Evolutionary conservation across 257 asterid species (phyloP).

Genomic region (Solanum microdontum): DNA sequence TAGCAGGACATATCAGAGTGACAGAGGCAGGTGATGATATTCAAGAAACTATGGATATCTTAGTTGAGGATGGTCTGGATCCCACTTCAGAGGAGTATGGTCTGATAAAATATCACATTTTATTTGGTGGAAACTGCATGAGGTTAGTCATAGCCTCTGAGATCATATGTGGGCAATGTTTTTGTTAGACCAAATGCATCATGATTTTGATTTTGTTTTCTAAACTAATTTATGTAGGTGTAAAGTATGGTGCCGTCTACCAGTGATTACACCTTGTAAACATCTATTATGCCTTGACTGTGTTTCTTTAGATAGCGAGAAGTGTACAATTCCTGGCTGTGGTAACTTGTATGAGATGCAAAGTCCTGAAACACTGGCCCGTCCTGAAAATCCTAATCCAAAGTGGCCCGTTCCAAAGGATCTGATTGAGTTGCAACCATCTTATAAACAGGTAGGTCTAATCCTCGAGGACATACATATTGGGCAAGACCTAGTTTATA

Average conservation of each 20-base stretch:
- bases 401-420: conserved; percentile 99
- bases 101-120: conserved; percentile 40
- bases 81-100: conserved; percentile 57
- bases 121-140: conserved; percentile 70
- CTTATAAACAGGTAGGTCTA: conserved; percentile 71
- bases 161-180: conserved; percentile 5
- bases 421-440: conserved; percentile 96
- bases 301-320: conserved; percentile 82
- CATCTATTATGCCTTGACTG: conserved; percentile 89
- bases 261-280: conserved; percentile 86
- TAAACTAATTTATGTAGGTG: conserved; percentile 40
- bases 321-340: conserved; percentile 75
- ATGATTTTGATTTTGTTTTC: conserved; percentile 1
- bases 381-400: conserved; percentile 97
- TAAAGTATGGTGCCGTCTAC: conserved; percentile 91
- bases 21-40: conserved; percentile 90
- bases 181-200: conserved; percentile 6
- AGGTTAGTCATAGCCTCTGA: conserved; percentile 34
- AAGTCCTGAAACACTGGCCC: conserved; percentile 78
- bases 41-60: conserved; percentile 93
- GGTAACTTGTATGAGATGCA: conserved; percentile 82
- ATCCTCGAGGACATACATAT: neutral
- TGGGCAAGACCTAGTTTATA: neutral
- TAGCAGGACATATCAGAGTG: conserved; percentile 86
- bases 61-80: conserved; percentile 59